A percentile compares a stretch with the other conserved stretches of the same genome.
Conservation (phyloP, 78 protist genomes). For the Mastigamoeba balamuthi region DNA sequence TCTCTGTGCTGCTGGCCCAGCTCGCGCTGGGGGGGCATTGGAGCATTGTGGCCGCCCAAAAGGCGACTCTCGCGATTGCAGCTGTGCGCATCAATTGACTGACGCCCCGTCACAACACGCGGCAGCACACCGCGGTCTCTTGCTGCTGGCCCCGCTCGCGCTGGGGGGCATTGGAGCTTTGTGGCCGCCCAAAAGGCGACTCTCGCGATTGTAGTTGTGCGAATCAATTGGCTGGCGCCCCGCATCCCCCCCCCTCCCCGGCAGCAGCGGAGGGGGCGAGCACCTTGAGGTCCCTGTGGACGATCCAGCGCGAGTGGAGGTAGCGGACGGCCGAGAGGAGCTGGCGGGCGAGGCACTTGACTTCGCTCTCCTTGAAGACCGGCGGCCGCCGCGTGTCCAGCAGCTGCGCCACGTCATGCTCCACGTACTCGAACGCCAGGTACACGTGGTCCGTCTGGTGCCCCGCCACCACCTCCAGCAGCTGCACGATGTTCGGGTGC, state of each 20-base stretch:
- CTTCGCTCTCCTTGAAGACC: constrained; percentile 31
- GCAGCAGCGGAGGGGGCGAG: too few relatives aligned
- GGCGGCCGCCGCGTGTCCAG: constrained; percentile 53
- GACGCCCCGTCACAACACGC: background rate
- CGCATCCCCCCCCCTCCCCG: too few relatives aligned
- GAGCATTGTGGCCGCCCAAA: too few relatives aligned
- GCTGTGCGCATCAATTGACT: too few relatives aligned
- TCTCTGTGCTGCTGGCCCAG: too few relatives aligned
- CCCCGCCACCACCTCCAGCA: constrained; percentile 29
- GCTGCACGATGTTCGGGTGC: constrained; percentile 90
- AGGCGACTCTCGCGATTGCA: too few relatives aligned
- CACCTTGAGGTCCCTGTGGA: constrained; percentile 56
- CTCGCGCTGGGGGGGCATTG: too few relatives aligned
- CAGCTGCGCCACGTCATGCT: constrained; percentile 87
- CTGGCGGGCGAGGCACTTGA: constrained; percentile 53
- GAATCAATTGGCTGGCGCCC: too few relatives aligned
- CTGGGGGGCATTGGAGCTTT: too few relatives aligned
- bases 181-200: too few relatives aligned
- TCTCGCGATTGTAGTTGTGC: too few relatives aligned
- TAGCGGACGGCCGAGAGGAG: constrained; percentile 56
- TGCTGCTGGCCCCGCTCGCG: too few relatives aligned
- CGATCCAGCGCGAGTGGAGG: constrained; percentile 46
- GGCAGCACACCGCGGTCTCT: background rate
- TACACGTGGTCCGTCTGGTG: constrained; percentile 48
- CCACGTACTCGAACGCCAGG: constrained; percentile 94